phyloP scores from a whole-genome alignment of 2,329 filamentous ascomycete species.

The Phoma herbarum region DNA sequence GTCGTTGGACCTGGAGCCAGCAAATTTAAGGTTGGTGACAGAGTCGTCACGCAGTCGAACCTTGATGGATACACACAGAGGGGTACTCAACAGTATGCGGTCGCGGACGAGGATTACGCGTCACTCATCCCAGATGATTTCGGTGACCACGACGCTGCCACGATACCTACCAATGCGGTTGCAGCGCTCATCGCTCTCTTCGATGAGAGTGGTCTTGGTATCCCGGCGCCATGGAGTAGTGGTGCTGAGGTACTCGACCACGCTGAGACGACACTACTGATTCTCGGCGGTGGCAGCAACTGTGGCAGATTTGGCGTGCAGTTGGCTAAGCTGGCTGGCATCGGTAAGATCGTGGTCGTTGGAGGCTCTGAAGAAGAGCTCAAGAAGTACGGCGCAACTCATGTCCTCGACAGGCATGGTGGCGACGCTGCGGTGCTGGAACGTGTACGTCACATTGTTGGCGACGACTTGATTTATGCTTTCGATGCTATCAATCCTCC shows the following conservation, averaged over 20 bases:
- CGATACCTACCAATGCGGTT: background rate
- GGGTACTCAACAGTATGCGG: background rate
- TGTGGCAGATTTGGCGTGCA: slow-evolving; percentile 5
- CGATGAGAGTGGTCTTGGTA: slow-evolving; percentile 1
- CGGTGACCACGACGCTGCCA: slow-evolving; percentile 2
- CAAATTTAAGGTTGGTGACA: slow-evolving; percentile 64
- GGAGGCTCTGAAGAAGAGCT: slow-evolving; percentile 3
- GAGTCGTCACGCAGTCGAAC: background rate
- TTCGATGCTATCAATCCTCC: slow-evolving; percentile 6
- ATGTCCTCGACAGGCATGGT: background rate
- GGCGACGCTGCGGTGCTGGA: background rate
- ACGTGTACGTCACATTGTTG: background rate
- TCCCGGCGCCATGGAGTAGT: background rate
- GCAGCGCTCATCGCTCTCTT: slow-evolving; percentile 4
- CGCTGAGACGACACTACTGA: background rate
- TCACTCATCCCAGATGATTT: background rate
- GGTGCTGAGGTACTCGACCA: background rate
- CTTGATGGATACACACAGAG: background rate
- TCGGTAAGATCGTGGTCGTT: slow-evolving; percentile 2
- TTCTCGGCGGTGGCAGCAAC: slow-evolving; percentile 2
- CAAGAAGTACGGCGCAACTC: background rate
- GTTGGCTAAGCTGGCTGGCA: background rate
- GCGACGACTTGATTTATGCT: background rate
- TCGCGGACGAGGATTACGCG: background rate
- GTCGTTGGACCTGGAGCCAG: slow-evolving; percentile 62